These are phyloP conservation scores for Cadophora gregata DNA, from an alignment of 2,329 filamentous ascomycete genomes.

Conservation along the genomic window DNA sequence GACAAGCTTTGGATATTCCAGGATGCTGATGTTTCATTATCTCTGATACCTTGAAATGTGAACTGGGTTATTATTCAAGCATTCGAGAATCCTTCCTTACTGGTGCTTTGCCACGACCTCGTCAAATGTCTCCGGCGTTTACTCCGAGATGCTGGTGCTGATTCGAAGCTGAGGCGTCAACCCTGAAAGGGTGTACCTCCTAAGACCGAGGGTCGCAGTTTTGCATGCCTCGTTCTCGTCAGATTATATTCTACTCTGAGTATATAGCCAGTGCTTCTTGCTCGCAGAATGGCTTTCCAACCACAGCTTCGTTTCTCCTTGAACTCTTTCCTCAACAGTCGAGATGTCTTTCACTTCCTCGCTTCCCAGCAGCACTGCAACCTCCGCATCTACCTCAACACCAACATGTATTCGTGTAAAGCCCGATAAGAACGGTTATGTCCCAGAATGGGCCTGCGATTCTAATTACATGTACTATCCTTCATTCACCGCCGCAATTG, in stretches of 20 bases:
- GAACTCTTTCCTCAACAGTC: not conserved
- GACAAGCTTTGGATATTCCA: not conserved
- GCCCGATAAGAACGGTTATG: conserved; percentile 47
- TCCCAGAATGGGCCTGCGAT: conserved; percentile 47
- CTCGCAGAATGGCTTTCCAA: not conserved
- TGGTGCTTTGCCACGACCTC: not conserved
- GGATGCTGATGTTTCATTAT: conserved; percentile 14
- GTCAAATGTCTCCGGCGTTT: not conserved
- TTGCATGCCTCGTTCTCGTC: not conserved
- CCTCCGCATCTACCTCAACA: conserved; percentile 30
- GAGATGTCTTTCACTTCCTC: conserved; percentile 34
- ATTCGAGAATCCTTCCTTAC: not conserved
- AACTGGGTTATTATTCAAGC: not conserved
- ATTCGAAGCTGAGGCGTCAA: conserved; percentile 9
- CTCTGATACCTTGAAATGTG: not conserved
- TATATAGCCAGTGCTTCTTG: conserved; percentile 12
- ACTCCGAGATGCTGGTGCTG: not conserved
- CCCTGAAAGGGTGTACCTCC: not conserved
- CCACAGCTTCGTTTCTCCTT: not conserved
- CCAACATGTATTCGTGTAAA: conserved; percentile 40
- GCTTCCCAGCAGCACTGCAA: conserved; percentile 25
- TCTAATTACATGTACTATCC: conserved; percentile 48
- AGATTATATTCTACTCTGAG: not conserved
- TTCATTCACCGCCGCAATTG: conserved; percentile 46
- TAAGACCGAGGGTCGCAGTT: not conserved